phyloP scores from a whole-genome alignment of 371 early-diverging fungal genomes.

The Nematocida ironsii region DNA sequence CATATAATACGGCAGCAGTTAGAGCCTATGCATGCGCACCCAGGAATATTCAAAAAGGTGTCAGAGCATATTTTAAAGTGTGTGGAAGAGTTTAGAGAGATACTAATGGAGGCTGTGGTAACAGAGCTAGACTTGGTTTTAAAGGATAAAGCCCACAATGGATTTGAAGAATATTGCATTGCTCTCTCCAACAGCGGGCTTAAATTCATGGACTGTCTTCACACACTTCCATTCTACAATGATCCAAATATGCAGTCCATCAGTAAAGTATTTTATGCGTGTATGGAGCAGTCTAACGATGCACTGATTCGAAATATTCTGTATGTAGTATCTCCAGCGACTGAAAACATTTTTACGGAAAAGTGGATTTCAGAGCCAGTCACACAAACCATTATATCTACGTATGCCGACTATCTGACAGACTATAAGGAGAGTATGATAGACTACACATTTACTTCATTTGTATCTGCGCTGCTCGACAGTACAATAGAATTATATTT shows the following conservation, averaged over 20 bases:
- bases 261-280: slow-evolving; percentile 67
- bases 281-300: slow-evolving; percentile 61
- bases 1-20: slow-evolving; percentile 70
- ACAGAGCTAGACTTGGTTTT: slow-evolving; percentile 62
- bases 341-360: slow-evolving; percentile 62
- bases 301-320: slow-evolving; percentile 64
- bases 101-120: slow-evolving; percentile 59
- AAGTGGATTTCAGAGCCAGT: slow-evolving; percentile 63
- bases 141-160: slow-evolving; percentile 63
- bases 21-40: slow-evolving; percentile 69
- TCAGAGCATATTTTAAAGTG: slow-evolving; percentile 58
- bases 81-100: slow-evolving; percentile 60
- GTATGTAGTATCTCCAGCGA: slow-evolving; percentile 63
- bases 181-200: slow-evolving; percentile 71
- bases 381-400: slow-evolving; percentile 58
- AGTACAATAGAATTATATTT: slow-evolving; percentile 59
- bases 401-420: slow-evolving; percentile 68
- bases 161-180: slow-evolving; percentile 70
- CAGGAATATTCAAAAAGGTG: slow-evolving; percentile 63
- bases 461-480: slow-evolving; percentile 56
- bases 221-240: slow-evolving; percentile 64
- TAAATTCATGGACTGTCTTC: slow-evolving; percentile 69
- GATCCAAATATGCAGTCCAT: slow-evolving; percentile 61
- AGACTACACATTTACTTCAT: slow-evolving; percentile 68
- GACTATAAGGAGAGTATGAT: slow-evolving; percentile 69